Evolutionary conservation across 352 stramenopile species (phyloP).

Genomic region (Lagenidium giganteum): DNA sequence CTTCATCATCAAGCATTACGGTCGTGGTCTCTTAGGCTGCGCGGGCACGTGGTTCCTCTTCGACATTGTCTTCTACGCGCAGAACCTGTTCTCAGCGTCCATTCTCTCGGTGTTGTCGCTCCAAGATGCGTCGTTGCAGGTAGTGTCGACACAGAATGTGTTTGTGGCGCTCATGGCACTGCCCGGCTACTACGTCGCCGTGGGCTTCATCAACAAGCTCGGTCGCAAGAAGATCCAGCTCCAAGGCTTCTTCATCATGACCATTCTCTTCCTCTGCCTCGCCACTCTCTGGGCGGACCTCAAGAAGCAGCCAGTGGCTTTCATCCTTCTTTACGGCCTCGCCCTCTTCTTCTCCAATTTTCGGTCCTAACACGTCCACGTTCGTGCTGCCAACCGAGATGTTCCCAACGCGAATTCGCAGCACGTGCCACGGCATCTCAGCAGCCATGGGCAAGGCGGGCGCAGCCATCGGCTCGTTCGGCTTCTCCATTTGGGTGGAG

Average conservation of each 20-base stretch:
- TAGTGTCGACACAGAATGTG: constrained; percentile 34
- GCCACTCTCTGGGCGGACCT: constrained; percentile 27
- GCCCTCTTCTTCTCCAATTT: constrained; percentile 59
- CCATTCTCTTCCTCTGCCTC: constrained; percentile 30
- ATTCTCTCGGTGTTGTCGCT: constrained; percentile 34
- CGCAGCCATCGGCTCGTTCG: constrained; percentile 22
- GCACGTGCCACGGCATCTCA: constrained; percentile 65
- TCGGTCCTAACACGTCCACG: constrained; percentile 64
- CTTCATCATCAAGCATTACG: constrained; percentile 35
- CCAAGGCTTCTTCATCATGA: constrained; percentile 40
- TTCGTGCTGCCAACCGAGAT: constrained; percentile 78
- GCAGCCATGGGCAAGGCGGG: constrained; percentile 63
- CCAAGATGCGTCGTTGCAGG: constrained; percentile 22
- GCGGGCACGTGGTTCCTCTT: constrained; percentile 61
- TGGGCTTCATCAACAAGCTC: constrained; percentile 49
- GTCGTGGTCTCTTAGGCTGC: constrained; percentile 27
- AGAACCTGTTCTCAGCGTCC: constrained; percentile 47
- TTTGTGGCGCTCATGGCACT: constrained; percentile 31
- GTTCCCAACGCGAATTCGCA: constrained; percentile 61
- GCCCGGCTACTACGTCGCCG: constrained; percentile 58
- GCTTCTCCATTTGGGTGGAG: constrained; percentile 23
- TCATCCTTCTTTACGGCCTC: constrained; percentile 48
- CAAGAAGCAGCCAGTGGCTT: constrained; percentile 20
- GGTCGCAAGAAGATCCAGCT: constrained; percentile 51
- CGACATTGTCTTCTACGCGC: constrained; percentile 61